Conservation (phyloP, 1,284 basidiomycete species). For the Sanghuangporus sanghuang region DNA sequence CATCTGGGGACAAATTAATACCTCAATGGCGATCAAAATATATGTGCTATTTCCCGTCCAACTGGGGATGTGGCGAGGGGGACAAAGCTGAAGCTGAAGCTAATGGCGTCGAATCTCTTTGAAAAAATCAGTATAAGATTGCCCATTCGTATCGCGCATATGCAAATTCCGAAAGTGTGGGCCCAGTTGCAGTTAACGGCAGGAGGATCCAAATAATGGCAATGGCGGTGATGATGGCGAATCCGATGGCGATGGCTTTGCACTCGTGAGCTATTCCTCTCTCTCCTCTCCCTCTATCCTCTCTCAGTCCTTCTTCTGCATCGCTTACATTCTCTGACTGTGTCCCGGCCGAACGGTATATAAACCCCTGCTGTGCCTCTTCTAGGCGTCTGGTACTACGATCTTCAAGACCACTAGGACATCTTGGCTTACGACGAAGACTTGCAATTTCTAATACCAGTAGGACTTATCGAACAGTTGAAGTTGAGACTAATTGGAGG, state of each 20-base stretch:
- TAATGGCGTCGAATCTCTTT: background rate
- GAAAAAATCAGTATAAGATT: background rate
- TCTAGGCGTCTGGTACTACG: no score
- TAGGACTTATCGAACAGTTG: no score
- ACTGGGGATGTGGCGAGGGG: no score
- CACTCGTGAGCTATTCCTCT: background rate
- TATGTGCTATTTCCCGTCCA: no score
- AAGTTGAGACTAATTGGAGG: background rate
- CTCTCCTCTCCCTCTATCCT: no score
- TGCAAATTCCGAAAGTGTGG: background rate
- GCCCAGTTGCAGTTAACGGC: background rate
- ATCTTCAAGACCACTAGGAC: background rate
- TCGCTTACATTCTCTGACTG: background rate
- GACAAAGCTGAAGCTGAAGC: background rate
- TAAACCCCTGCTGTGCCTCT: no score
- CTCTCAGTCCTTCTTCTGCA: background rate
- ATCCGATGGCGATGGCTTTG: background rate
- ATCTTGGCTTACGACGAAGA: background rate
- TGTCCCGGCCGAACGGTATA: background rate
- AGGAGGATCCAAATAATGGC: background rate
- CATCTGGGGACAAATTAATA: no score
- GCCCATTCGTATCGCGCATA: background rate
- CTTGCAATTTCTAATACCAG: background rate
- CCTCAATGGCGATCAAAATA: no score
- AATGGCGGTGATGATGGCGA: background rate